Percentiles rank a stretch among this genome's conserved stretches.
Conservation (phyloP, 768 basidiomycete species). For the Leccinum rimulosum region DNA sequence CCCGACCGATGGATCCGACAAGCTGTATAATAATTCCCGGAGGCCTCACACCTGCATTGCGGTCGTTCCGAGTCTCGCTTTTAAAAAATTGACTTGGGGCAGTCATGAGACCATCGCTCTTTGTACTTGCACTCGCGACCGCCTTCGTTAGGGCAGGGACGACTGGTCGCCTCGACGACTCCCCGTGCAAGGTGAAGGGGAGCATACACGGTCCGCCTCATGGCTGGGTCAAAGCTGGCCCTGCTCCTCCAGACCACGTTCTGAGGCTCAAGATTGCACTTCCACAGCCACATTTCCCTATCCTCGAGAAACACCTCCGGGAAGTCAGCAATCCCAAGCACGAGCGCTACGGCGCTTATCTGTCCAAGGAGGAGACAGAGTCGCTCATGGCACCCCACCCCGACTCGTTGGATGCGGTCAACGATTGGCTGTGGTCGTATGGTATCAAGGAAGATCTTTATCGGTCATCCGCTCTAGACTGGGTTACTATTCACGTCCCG, state of each 20-base stretch:
- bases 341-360: conserved; percentile 49
- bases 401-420: conserved; percentile 50
- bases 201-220: conserved; percentile 39
- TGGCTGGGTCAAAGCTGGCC: conserved; percentile 46
- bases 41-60: too few relatives aligned
- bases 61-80: too few relatives aligned
- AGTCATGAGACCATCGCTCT: conserved; percentile 10
- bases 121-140: conserved; percentile 13
- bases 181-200: conserved; percentile 45
- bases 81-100: too few relatives aligned
- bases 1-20: too few relatives aligned
- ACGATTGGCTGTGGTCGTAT: conserved; percentile 59
- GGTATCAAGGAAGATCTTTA: conserved; percentile 47
- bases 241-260: conserved; percentile 43
- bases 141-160: conserved; percentile 12
- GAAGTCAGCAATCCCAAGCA: conserved; percentile 60
- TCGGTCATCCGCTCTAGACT: conserved; percentile 66
- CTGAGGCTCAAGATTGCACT: conserved; percentile 59
- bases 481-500: conserved; percentile 60
- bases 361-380: conserved; percentile 68
- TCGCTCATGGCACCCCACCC: conserved; percentile 56
- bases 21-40: too few relatives aligned
- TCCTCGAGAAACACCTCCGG: conserved; percentile 50
- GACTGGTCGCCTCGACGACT: conserved; percentile 5
- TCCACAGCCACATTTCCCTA: conserved; percentile 48